These are phyloP conservation scores for Schizochytrium sp. DNA, from an alignment of 108 stramenopile genomes.

Conservation along the genomic window DNA sequence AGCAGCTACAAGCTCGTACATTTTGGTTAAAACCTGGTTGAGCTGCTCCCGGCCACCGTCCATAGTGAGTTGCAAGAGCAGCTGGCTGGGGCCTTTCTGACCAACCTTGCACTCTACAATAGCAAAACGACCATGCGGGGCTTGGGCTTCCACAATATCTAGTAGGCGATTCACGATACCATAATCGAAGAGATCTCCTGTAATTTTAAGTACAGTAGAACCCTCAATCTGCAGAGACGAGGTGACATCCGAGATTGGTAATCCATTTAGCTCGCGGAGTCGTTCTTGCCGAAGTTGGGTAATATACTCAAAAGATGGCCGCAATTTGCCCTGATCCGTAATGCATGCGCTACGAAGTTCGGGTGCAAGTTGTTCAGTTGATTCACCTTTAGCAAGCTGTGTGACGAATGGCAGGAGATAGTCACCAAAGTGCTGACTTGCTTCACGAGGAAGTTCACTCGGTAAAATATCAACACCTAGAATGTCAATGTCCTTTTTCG, in stretches of 20 bases:
- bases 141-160: slow-evolving; percentile 78
- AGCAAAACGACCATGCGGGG: slow-evolving; percentile 13
- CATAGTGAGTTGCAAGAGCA: slow-evolving; percentile 39
- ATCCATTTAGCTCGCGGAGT: slow-evolving; percentile 6
- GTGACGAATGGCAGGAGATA: slow-evolving; percentile 78
- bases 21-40: neutral
- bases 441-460: slow-evolving; percentile 83
- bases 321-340: slow-evolving; percentile 38
- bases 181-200: slow-evolving; percentile 82
- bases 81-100: neutral
- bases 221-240: slow-evolving; percentile 51
- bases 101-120: slow-evolving; percentile 79
- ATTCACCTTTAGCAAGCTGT: slow-evolving; percentile 60
- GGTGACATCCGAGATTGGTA: slow-evolving; percentile 8
- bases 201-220: slow-evolving; percentile 32
- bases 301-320: slow-evolving; percentile 73
- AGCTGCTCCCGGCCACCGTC: slow-evolving; percentile 53
- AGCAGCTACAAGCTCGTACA: neutral
- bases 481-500: slow-evolving; percentile 74
- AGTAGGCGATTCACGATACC: slow-evolving; percentile 86
- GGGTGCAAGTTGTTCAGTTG: neutral
- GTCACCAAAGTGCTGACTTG: slow-evolving; percentile 85
- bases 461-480: slow-evolving; percentile 83
- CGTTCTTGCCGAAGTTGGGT: slow-evolving; percentile 68
- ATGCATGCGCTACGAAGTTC: slow-evolving; percentile 61